phyloP scores from a whole-genome alignment of 2,329 filamentous ascomycete species.

The Sporothrix mexicana region DNA sequence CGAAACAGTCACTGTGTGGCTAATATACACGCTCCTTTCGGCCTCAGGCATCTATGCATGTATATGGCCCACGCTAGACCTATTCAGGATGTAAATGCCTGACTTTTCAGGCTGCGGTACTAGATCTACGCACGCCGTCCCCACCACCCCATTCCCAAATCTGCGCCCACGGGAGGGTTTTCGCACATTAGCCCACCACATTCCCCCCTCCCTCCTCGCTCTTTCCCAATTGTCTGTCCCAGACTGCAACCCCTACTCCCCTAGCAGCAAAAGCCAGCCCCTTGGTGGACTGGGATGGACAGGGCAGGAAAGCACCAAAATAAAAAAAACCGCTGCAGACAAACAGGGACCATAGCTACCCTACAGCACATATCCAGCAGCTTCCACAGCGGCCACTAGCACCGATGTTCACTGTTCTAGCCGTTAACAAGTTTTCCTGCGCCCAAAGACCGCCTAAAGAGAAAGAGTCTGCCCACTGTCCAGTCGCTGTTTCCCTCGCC shows the following conservation, averaged over 20 bases:
- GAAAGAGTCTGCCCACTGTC: not conserved
- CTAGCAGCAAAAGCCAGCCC: slow-evolving; percentile 7
- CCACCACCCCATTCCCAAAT: slow-evolving; percentile 35
- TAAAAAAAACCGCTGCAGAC: slow-evolving; percentile 3
- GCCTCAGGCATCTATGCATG: slow-evolving; percentile 38
- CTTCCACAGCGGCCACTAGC: not conserved
- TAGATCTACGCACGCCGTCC: slow-evolving; percentile 38
- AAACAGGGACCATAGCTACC: slow-evolving; percentile 15
- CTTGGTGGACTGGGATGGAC: slow-evolving; percentile 1
- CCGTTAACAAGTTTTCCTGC: not conserved
- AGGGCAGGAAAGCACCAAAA: not conserved
- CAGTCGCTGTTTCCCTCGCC: slow-evolving; percentile 25
- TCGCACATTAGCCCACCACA: slow-evolving; percentile 32
- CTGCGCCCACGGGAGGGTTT: slow-evolving; percentile 35
- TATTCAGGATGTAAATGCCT: slow-evolving; percentile 36
- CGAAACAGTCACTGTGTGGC: slow-evolving; percentile 27
- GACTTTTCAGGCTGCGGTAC: slow-evolving; percentile 36
- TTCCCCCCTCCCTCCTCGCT: slow-evolving; percentile 24
- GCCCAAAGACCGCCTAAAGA: not conserved
- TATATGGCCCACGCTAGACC: slow-evolving; percentile 14
- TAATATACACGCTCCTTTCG: slow-evolving; percentile 18
- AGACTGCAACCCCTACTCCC: not conserved
- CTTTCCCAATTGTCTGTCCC: not conserved
- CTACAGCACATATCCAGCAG: slow-evolving; percentile 8
- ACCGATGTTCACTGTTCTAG: not conserved